phyloP scores from a whole-genome alignment of 2,329 filamentous ascomycete genomes.

The Fusarium dimerum region DNA sequence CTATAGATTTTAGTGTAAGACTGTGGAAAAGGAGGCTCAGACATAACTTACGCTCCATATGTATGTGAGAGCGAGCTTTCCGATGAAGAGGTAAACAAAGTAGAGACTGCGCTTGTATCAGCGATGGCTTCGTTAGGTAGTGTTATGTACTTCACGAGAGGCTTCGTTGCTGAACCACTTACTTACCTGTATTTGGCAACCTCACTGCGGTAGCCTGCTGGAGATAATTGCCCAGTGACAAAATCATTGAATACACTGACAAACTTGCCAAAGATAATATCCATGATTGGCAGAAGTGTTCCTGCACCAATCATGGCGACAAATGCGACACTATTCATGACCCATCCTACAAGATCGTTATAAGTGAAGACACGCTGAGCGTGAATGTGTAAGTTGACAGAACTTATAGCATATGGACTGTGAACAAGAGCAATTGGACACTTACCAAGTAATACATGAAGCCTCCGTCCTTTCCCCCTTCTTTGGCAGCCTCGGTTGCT shows the following conservation, averaged over 20 bases:
- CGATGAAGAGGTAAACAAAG: constrained; percentile 60
- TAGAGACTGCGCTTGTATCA: constrained; percentile 43
- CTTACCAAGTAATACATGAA: constrained; percentile 30
- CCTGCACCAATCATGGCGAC: constrained; percentile 40
- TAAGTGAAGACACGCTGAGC: constrained; percentile 40
- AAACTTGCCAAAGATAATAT: constrained; percentile 57
- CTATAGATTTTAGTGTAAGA: constrained; percentile 15
- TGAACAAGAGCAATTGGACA: not conserved
- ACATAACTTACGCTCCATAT: constrained; percentile 48
- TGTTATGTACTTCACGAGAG: not conserved
- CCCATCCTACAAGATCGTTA: constrained; percentile 40
- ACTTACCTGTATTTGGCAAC: constrained; percentile 46
- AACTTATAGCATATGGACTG: not conserved
- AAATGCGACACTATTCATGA: constrained; percentile 37
- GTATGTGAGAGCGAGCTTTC: constrained; percentile 55
- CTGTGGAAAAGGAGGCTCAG: not conserved
- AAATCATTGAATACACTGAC: constrained; percentile 60
- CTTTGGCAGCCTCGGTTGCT: not conserved
- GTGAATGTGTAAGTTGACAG: not conserved
- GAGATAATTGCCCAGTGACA: constrained; percentile 44
- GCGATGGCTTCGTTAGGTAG: no score
- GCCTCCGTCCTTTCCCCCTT: constrained; percentile 19
- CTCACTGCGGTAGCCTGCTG: constrained; percentile 49
- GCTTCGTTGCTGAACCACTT: not conserved
- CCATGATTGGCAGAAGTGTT: constrained; percentile 54